Conservation (phyloP, 1,284 basidiomycete species). For the Porphyrellus sp. region DNA sequence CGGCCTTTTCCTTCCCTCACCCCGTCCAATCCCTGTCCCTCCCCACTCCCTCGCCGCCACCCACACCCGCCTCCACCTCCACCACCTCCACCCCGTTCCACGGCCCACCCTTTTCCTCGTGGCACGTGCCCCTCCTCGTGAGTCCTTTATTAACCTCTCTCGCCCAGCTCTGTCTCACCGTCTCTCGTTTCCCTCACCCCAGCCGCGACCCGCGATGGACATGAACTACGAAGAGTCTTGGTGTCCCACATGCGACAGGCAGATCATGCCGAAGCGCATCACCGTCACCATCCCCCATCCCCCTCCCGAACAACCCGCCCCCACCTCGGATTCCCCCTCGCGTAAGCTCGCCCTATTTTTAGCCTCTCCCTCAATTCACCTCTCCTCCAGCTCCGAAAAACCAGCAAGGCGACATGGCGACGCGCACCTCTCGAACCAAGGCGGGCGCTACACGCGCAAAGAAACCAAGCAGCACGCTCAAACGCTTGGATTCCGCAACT, state of each 20-base stretch:
- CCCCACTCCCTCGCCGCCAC: conserved; percentile 13
- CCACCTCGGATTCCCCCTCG: conserved; percentile 32
- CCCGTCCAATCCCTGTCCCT: conserved; percentile 25
- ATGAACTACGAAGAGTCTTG: conserved; percentile 62
- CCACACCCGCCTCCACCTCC: not conserved
- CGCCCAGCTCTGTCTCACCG: conserved; percentile 12
- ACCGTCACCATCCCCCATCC: conserved; percentile 42
- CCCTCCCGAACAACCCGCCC: conserved; percentile 14
- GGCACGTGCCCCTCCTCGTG: conserved; percentile 12
- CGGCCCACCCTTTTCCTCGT: too few relatives aligned
- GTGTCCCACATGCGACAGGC: conserved; percentile 71
- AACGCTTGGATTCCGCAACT: conserved; percentile 39
- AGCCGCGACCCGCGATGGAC: conserved; percentile 29
- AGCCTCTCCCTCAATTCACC: conserved; percentile 21
- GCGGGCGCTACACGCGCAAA: conserved; percentile 41
- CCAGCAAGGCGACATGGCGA: conserved; percentile 22
- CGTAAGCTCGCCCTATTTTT: conserved; percentile 35
- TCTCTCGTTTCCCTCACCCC: conserved; percentile 1
- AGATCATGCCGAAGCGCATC: conserved; percentile 66
- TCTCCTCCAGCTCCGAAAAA: conserved; percentile 23
- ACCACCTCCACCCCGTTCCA: too few relatives aligned
- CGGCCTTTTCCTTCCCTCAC: conserved; percentile 26
- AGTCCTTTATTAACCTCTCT: conserved; percentile 18
- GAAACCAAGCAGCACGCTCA: conserved; percentile 52
- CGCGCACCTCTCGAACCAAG: conserved; percentile 38